Base-by-base conservation (phyloP, 306 rosid species). In the Vigna radiata region DNA sequence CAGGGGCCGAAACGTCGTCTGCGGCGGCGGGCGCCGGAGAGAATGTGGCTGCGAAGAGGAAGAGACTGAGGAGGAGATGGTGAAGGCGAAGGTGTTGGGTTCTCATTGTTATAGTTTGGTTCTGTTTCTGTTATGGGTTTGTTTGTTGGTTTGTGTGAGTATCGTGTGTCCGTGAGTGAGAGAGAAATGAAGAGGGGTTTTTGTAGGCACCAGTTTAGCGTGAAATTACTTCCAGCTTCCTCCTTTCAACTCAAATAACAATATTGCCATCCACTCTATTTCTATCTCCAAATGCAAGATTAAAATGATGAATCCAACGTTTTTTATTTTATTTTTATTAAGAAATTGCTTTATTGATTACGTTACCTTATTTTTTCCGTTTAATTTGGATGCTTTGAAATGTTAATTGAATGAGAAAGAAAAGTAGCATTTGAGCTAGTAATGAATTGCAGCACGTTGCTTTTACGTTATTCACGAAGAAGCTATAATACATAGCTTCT, bases 41-140 rank as follows among this genome's bases (percentile, higher is more conserved):
- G 75, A 85, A 79, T 85, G 82, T 33, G 23, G 75, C 29, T 41
- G 58, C 25, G 48, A 65, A 7, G 73, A 79, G 25, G 54, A 83
- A 9, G 54, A 66, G 60, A 47, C 46, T 12, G 8, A 55, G 31
- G 67, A 82, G 15, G 17, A 77, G 27, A 19, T 7, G 80, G 36
- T 19, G 77, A 7, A 52, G 23, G 37, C 8, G 74, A 71, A 19
- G 64, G 29, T 19, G 64, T 39, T 81, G 86, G 60, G 49, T 58
- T 60, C 61, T 82, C 88, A 85, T 85, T 31, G 13, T 74, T 27
- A 85, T 85, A 21, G 13, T 74, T 37, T 18, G 33, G 23, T 43
- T 59, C 5, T 39, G 5, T 1, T 9, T 19, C 18, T 21, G 53
- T 16, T 12, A 23, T 6, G 41, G 23, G 29, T 52, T 14, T 59